These are phyloP conservation scores for Crataegus laevigata DNA, from an alignment of 306 rosid species.

Conservation along the genomic window DNA sequence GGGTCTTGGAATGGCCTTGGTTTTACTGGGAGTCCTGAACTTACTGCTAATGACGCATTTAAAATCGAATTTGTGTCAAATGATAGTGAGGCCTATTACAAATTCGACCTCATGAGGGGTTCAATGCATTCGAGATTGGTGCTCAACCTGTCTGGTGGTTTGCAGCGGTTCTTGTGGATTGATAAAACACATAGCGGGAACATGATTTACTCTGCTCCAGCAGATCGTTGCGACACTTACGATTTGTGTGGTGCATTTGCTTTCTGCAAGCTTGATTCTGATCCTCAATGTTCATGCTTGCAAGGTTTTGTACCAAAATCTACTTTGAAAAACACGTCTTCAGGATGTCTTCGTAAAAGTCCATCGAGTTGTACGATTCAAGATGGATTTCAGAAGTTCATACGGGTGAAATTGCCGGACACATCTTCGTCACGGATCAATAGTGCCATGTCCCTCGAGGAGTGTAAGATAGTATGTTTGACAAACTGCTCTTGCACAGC, in stretches of 20 bases:
- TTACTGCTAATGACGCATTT: constrained; percentile 13
- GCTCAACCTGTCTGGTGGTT: constrained; percentile 17
- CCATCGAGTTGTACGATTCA: constrained; percentile 6
- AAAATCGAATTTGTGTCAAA: constrained; percentile 20
- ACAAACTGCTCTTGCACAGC: constrained; percentile 43
- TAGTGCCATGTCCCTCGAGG: constrained; percentile 10
- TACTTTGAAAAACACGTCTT: constrained; percentile 16
- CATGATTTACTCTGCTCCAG: background rate
- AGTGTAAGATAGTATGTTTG: constrained; percentile 24
- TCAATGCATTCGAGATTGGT: constrained; percentile 32
- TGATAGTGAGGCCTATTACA: constrained; percentile 29
- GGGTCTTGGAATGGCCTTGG: background rate
- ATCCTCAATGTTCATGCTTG: constrained; percentile 43
- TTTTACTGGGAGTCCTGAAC: constrained; percentile 37
- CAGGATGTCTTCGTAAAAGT: constrained; percentile 33
- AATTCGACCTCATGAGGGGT: constrained; percentile 14
- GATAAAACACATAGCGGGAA: background rate
- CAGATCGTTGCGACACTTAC: constrained; percentile 29
- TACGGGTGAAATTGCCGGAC: constrained; percentile 23
- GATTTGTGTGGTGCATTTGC: constrained; percentile 39
- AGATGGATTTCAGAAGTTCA: constrained; percentile 24
- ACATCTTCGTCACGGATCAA: constrained; percentile 8
- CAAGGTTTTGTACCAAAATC: constrained; percentile 34
- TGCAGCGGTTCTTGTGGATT: constrained; percentile 17
- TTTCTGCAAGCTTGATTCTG: constrained; percentile 8